These are phyloP conservation scores for Rhodosporidiobolus sp. DNA, from an alignment of 768 basidiomycete species.

Conservation along the genomic window DNA sequence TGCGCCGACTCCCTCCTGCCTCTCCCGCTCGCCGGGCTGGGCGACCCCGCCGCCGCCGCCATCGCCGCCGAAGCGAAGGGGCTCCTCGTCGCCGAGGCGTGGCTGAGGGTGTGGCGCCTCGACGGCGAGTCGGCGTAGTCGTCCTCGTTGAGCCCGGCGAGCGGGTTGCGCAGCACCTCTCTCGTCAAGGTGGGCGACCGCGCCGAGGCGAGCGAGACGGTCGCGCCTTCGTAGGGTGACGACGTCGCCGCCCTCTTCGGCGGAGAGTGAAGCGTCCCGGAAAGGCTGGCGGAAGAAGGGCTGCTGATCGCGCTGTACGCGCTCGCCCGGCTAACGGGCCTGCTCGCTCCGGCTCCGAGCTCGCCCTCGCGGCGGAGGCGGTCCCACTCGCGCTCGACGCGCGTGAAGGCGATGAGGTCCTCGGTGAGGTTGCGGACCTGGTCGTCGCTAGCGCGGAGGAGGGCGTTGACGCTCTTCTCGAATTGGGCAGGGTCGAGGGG, in stretches of 20 bases:
- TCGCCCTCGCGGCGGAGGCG: constrained; percentile 1
- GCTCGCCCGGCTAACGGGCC: constrained; percentile 23
- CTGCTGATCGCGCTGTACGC: background rate
- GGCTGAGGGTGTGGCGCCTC: background rate
- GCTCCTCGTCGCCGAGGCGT: background rate
- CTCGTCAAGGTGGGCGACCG: background rate
- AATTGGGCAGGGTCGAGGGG: constrained; percentile 17
- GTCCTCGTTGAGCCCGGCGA: constrained; percentile 1
- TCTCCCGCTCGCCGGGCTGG: background rate
- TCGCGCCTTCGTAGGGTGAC: constrained; percentile 11
- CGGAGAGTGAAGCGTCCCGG: background rate
- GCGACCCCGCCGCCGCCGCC: no score
- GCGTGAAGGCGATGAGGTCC: constrained; percentile 26
- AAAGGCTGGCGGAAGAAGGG: background rate
- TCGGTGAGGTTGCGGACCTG: constrained; percentile 36
- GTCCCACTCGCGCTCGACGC: constrained; percentile 30
- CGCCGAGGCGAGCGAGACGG: constrained; percentile 22
- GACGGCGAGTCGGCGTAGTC: background rate
- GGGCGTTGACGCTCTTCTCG: constrained; percentile 28
- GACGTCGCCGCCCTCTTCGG: constrained; percentile 21
- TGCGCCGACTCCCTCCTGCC: background rate
- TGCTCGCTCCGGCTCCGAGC: background rate
- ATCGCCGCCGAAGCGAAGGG: no score
- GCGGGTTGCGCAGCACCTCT: constrained; percentile 27
- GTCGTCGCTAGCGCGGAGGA: constrained; percentile 35